A percentile compares a stretch with the other conserved stretches of the same genome.
Conservation (phyloP, 2,329 filamentous ascomycete species). For the Ilyonectria sp. region DNA sequence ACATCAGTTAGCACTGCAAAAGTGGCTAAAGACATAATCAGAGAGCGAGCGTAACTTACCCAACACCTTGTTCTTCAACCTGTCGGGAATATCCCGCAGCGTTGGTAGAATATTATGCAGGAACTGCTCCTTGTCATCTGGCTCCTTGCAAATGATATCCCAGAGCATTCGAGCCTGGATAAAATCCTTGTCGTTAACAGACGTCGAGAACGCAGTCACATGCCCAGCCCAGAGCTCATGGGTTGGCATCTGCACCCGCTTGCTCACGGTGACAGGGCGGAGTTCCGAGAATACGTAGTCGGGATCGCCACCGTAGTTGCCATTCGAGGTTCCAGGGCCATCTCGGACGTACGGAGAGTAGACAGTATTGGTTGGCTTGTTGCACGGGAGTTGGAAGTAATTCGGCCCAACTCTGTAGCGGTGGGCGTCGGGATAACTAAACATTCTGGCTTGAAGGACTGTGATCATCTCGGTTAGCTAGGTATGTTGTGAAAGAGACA, state of each 20-base stretch:
- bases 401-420: constrained; percentile 74
- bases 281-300: constrained; percentile 45
- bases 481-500: too few species aligned
- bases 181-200: constrained; percentile 39
- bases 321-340: constrained; percentile 43
- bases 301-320: constrained; percentile 48
- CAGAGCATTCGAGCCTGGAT: constrained; percentile 42
- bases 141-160: constrained; percentile 42
- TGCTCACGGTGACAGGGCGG: constrained; percentile 59
- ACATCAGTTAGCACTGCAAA: too few species aligned
- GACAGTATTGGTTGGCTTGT: constrained; percentile 38
- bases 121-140: constrained; percentile 37
- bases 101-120: constrained; percentile 42
- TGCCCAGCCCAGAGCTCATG: constrained; percentile 43
- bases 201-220: constrained; percentile 37
- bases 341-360: constrained; percentile 47
- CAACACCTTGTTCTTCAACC: constrained; percentile 30
- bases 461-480: too few species aligned
- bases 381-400: constrained; percentile 62
- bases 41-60: not conserved
- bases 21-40: too few species aligned
- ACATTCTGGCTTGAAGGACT: constrained; percentile 72
- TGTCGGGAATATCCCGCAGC: constrained; percentile 31
- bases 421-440: constrained; percentile 74
- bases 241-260: constrained; percentile 38